Conservation (phyloP, 768 basidiomycete genomes). For the Auriscalpium microsporum region DNA sequence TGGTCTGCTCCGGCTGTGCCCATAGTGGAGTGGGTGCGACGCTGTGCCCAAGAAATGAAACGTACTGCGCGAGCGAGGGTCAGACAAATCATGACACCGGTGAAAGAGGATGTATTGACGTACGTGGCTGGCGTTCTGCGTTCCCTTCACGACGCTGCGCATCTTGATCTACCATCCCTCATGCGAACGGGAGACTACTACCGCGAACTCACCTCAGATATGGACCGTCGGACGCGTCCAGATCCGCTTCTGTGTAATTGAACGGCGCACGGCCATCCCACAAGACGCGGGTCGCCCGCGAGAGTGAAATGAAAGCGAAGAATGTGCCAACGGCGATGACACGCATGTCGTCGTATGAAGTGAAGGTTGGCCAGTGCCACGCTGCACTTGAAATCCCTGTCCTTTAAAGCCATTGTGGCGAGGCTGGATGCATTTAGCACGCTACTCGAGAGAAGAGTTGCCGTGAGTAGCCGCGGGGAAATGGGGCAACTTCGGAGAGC, state of each 20-base stretch:
- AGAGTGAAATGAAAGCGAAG: neutral
- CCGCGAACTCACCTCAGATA: conserved; percentile 41
- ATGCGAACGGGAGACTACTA: too few species aligned
- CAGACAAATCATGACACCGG: neutral
- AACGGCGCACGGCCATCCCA: conserved; percentile 49
- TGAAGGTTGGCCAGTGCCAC: too few species aligned
- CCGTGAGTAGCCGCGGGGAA: too few species aligned
- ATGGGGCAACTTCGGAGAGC: too few species aligned
- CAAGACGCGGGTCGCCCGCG: conserved; percentile 27
- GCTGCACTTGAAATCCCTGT: too few species aligned
- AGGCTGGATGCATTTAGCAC: too few species aligned
- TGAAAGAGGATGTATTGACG: conserved; percentile 11
- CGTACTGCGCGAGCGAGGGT: conserved; percentile 28
- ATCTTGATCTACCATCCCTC: neutral
- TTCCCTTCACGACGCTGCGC: conserved; percentile 46
- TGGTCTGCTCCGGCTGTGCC: conserved; percentile 39
- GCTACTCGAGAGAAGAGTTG: too few species aligned
- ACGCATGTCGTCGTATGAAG: too few species aligned
- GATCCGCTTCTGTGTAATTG: conserved; percentile 31
- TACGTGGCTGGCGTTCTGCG: conserved; percentile 42
- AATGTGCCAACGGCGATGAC: too few species aligned
- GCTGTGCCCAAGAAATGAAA: conserved; percentile 31
- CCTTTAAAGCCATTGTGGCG: too few species aligned
- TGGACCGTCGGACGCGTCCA: conserved; percentile 41
- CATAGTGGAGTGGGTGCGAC: conserved; percentile 42